phyloP scores from a whole-genome alignment of 352 stramenopile genomes.

The Globisporangium nodosum region DNA sequence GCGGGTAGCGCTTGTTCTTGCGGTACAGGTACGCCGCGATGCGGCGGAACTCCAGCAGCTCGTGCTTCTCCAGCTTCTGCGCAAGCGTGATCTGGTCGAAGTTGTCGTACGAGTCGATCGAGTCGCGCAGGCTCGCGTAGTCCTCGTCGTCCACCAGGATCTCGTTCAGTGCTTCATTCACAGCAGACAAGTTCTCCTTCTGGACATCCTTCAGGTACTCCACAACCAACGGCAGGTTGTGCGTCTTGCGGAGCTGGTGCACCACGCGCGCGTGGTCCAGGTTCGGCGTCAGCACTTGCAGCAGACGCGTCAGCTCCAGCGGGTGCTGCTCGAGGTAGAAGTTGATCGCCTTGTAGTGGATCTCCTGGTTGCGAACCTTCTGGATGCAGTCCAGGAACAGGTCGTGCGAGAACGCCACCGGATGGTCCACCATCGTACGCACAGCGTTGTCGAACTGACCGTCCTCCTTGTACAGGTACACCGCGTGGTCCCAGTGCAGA shows the following conservation, averaged over 20 bases:
- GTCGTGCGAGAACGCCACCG: slow-evolving; percentile 96
- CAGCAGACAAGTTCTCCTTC: slow-evolving; percentile 97
- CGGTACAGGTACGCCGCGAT: slow-evolving; percentile 99
- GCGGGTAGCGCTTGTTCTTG: slow-evolving; percentile 98
- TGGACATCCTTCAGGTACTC: slow-evolving; percentile 98
- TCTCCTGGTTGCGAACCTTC: slow-evolving; percentile 99
- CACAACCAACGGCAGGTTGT: slow-evolving; percentile 96
- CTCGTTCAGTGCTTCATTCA: slow-evolving; percentile 99
- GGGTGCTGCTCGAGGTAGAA: slow-evolving; percentile 99
- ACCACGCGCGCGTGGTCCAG: slow-evolving; percentile 98
- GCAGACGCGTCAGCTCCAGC: slow-evolving; percentile 94
- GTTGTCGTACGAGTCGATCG: slow-evolving; percentile 99
- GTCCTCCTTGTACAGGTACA: slow-evolving; percentile 99
- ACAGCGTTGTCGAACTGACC: slow-evolving; percentile 99
- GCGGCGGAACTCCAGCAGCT: slow-evolving; percentile 98
- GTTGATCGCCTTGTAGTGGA: slow-evolving; percentile 99
- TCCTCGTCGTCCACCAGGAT: slow-evolving; percentile 96
- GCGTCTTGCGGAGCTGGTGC: slow-evolving; percentile 96
- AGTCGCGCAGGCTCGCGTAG: slow-evolving; percentile 95
- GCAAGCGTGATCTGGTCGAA: slow-evolving; percentile 99
- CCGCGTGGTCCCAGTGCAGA: slow-evolving; percentile 96
- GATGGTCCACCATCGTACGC: slow-evolving; percentile 99
- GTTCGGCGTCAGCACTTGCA: slow-evolving; percentile 98
- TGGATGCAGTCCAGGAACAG: slow-evolving; percentile 99
- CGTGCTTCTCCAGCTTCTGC: slow-evolving; percentile 98